Evolutionary conservation across 805 yeast species (phyloP).

Genomic region (Scheffersomyces ergatensis): DNA sequence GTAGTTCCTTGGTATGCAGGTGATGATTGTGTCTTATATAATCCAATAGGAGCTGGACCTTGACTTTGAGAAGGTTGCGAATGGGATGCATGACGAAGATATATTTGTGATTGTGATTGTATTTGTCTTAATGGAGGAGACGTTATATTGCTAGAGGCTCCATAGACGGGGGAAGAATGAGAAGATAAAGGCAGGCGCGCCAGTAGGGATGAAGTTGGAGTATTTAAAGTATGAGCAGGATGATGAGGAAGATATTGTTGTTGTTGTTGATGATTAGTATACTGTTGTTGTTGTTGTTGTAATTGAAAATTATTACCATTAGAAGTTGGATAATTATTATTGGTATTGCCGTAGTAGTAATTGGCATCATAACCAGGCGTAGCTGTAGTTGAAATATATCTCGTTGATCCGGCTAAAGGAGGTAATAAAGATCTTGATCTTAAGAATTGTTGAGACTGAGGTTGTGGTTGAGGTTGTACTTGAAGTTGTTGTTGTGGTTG

Average conservation of each 20-base stretch:
- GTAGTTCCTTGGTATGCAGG: not conserved
- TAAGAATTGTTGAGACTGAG: not conserved
- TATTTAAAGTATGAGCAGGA: not conserved
- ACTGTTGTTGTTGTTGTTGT: not conserved
- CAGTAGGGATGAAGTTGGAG: not conserved
- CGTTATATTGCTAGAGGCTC: not conserved
- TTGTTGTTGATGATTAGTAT: no score
- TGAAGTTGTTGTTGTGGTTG: conserved; percentile 6
- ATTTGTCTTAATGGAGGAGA: not conserved
- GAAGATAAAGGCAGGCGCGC: conserved; percentile 1
- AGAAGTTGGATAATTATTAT: not conserved
- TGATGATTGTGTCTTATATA: no score
- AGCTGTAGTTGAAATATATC: conserved; percentile 2
- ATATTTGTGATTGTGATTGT: not conserved
- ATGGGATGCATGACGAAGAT: not conserved
- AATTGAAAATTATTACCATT: not conserved
- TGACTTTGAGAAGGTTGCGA: not conserved
- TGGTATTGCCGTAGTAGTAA: not conserved
- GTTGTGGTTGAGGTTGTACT: conserved; percentile 1
- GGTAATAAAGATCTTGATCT: not conserved
- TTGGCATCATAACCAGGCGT: not conserved
- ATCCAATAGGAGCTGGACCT: not conserved
- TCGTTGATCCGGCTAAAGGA: not conserved
- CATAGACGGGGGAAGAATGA: conserved; percentile 1
- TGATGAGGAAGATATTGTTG: no score